Evolutionary conservation across 2,329 filamentous ascomycete species (phyloP), one percentile per base, ranked within the genome.

Genomic region (Fusarium proliferatum): DNA sequence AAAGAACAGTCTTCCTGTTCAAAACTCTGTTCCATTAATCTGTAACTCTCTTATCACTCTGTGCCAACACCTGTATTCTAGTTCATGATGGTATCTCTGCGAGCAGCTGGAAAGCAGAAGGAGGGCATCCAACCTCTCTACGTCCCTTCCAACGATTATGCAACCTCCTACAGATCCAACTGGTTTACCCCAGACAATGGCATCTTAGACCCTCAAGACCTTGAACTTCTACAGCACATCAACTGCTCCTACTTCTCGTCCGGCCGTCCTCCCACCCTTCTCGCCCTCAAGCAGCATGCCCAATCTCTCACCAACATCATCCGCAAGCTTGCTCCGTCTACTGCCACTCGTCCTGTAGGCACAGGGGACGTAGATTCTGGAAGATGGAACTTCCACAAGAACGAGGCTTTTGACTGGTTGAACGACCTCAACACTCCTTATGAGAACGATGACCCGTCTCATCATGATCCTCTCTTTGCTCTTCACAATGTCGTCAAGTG

Each of bases 171-270:
- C 57, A 69, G 67, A 33, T 81, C 74, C 36, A 64, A 63, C n/a
- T 78, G 73, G 60, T 76, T 71, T 9, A 42, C 75, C 12, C 73
- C 78, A n/a, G 72, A 71, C 9, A 67, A 71, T 21, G 73, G 78
- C 15, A 61, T 79, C 23, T 28, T 78, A 11, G 75, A 62, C 9
- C 38, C 61, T 3, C 38, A 65, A 0, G 79, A 80, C 11, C 42
- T 80, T 1, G 30, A 69, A 11, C 72, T 80, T 16, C 76, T 83
- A 23, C 55, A 71, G 34, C 84, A 89, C 71, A 81, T 90, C 69
- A 90, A 88, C 80, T 91, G 89, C 79, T 82, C 84, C 64, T 90
- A 89, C 73, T 81, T 91, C 43, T 90, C 88, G 5, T 88, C 87
- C 5, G 86, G 85, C 9, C 78, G 81, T 10, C 80, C 88, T 7